Evolutionary conservation across 2,329 filamentous ascomycete species (phyloP).

Genomic region (Pleoardoris graminearum): DNA sequence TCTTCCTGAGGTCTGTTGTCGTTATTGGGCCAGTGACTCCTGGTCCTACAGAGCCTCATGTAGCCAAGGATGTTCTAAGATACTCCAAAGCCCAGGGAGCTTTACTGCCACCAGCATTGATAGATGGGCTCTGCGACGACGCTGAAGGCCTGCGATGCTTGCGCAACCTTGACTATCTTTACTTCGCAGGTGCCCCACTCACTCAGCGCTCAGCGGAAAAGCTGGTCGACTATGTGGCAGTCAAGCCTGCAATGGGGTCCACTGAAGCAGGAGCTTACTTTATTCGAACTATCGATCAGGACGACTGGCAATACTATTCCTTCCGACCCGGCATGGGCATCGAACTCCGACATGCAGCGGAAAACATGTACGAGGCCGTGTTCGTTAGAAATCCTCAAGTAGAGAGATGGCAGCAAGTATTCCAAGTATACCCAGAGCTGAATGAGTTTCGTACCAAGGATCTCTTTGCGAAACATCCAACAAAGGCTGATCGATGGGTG

Average conservation of each 20-base stretch:
- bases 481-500: neutral
- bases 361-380: constrained; percentile 15
- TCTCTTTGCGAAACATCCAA: constrained; percentile 15
- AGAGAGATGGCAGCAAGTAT: constrained; percentile 24
- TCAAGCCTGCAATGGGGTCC: constrained; percentile 15
- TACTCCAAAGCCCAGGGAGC: constrained; percentile 7
- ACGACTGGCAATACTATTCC: constrained; percentile 21
- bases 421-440: constrained; percentile 27
- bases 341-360: constrained; percentile 12
- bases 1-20: constrained; percentile 1
- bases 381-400: constrained; percentile 8
- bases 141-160: constrained; percentile 10
- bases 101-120: constrained; percentile 7
- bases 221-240: neutral
- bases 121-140: constrained; percentile 10
- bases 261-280: constrained; percentile 21
- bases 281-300: neutral
- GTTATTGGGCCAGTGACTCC: constrained; percentile 10
- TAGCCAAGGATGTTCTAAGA: constrained; percentile 1
- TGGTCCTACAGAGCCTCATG: neutral
- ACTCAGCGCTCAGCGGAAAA: constrained; percentile 3
- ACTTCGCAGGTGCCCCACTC: constrained; percentile 16
- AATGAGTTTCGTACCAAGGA: constrained; percentile 28
- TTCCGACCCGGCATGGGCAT: constrained; percentile 16
- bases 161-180: constrained; percentile 9